Percentiles rank a stretch among this genome's conserved stretches.
Evolutionary conservation across 2,329 filamentous ascomycete genomes (phyloP).

Genomic region (Fonsecaea pedrosoi): DNA sequence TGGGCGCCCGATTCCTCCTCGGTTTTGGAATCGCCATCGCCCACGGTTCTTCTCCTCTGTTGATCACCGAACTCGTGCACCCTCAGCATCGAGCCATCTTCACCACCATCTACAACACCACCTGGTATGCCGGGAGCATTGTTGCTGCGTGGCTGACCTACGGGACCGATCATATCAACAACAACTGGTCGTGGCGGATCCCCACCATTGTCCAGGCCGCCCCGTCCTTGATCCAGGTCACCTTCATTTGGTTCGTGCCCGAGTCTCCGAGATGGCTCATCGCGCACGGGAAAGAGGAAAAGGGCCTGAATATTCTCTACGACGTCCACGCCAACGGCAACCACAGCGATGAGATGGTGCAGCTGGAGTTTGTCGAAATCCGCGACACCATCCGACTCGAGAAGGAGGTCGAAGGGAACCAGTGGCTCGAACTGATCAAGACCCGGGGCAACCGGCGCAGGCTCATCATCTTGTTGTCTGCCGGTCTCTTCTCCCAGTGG

Average conservation of each 20-base stretch:
- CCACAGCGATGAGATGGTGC: slow-evolving; percentile 58
- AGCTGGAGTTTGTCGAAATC: slow-evolving; percentile 72
- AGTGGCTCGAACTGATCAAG: slow-evolving; percentile 67
- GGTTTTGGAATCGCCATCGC: slow-evolving; percentile 66
- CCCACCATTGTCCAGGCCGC: slow-evolving; percentile 71
- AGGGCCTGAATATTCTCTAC: slow-evolving; percentile 44
- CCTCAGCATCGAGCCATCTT: slow-evolving; percentile 58
- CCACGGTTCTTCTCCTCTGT: slow-evolving; percentile 45
- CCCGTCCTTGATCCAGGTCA: slow-evolving; percentile 63
- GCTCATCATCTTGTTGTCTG: slow-evolving; percentile 53
- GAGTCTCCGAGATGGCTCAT: slow-evolving; percentile 70
- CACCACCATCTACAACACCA: slow-evolving; percentile 62
- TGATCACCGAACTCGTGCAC: slow-evolving; percentile 56
- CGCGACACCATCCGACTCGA: slow-evolving; percentile 68
- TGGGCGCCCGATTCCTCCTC: slow-evolving; percentile 66
- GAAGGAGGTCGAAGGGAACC: slow-evolving; percentile 54
- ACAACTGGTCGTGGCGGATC: slow-evolving; percentile 65
- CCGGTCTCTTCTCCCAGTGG: slow-evolving; percentile 66
- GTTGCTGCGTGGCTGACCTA: slow-evolving; percentile 60
- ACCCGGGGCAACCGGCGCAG: slow-evolving; percentile 62
- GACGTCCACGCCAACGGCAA: slow-evolving; percentile 52
- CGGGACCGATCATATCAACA: slow-evolving; percentile 53
- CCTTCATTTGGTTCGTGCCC: slow-evolving; percentile 67
- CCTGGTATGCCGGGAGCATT: slow-evolving; percentile 61
- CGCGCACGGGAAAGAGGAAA: slow-evolving; percentile 43